Conservation (phyloP, 176 grass and related monocot genomes). For the Stipa capillata region DNA sequence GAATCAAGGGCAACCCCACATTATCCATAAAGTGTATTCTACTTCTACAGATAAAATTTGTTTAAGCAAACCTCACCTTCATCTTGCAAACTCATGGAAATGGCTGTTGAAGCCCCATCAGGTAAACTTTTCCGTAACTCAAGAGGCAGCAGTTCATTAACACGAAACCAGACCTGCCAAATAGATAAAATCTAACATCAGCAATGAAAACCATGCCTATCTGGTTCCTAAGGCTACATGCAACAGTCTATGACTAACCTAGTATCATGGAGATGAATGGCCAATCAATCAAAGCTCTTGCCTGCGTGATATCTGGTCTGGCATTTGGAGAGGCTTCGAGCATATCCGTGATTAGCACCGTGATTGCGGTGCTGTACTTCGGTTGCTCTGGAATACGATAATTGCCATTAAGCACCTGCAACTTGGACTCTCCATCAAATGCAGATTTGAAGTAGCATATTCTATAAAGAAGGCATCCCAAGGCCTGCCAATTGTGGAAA, state of each 20-base stretch:
- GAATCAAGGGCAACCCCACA: neutral
- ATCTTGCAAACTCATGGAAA: slow-evolving; percentile 25
- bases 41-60: slow-evolving; percentile 10
- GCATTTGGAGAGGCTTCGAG: slow-evolving; percentile 58
- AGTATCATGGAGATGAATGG: slow-evolving; percentile 52
- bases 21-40: neutral
- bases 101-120: slow-evolving; percentile 30
- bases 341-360: slow-evolving; percentile 61
- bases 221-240: slow-evolving; percentile 33
- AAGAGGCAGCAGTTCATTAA: slow-evolving; percentile 61
- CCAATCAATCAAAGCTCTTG: slow-evolving; percentile 58
- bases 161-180: slow-evolving; percentile 70
- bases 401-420: slow-evolving; percentile 86
- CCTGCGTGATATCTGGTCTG: slow-evolving; percentile 85
- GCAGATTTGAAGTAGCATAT: slow-evolving; percentile 83
- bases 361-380: slow-evolving; percentile 43
- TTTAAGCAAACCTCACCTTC: slow-evolving; percentile 31
- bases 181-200: slow-evolving; percentile 20
- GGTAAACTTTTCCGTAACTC: slow-evolving; percentile 76
- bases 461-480: slow-evolving; percentile 86
- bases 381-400: slow-evolving; percentile 75
- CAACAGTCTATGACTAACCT: slow-evolving; percentile 59
- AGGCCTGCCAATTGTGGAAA: slow-evolving; percentile 40
- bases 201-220: slow-evolving; percentile 18
- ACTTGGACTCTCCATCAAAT: slow-evolving; percentile 90